Base-by-base conservation (phyloP, 495 filamentous ascomycete genomes). In the Lasiosphaeria ovina region DNA sequence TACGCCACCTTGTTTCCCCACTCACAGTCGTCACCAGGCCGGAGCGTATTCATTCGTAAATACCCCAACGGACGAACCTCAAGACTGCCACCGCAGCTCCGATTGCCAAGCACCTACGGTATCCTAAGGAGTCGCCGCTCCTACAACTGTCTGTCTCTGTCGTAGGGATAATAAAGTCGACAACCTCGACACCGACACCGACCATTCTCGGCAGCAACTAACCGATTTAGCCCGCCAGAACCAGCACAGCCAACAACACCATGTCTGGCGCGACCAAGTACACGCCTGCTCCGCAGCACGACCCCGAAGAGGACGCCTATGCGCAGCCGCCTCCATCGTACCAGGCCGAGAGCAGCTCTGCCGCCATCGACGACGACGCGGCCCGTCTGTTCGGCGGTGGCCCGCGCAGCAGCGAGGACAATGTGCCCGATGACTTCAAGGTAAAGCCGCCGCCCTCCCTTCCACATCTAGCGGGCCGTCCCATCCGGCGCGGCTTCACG, bases 401-500 rank as follows among this genome's bases (percentile, higher is more conserved):
- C 55, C 81, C 87, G 56, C 87, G 94, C 62, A 88, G 83, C 72
- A 86, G 85, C 71, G 91, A 96, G 68, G 89, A 93, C 72, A 92
- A 97, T 71, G 71, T 98, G 49, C 94, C 94, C 4, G 94, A 98
- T 82, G 94, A 98, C 78, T 98, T 98, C 83, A 98, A 96, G 80
- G 89, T 89, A 71, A 40, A 69, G 6, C 58, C 10, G 12, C 49
- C 31, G 3, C 32, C 14, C 32, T 14, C 45, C 54, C 32, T 14
- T 17, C 3, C n/a, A 17, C 17, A 16, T 42, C 42, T 54, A 0
- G 24, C 34, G 9, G 4, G 53, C 10, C 36, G 35, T 14, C 38
- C 7, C 14, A 8, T 42, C 8, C 8, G 14, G 14, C 14, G 1
- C 12, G 38, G 38, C 38, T 7, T 8, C 38, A 42, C 7, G 8